Conservation (phyloP, 139 green algal genomes). For the Tetraselmis chui region DNA sequence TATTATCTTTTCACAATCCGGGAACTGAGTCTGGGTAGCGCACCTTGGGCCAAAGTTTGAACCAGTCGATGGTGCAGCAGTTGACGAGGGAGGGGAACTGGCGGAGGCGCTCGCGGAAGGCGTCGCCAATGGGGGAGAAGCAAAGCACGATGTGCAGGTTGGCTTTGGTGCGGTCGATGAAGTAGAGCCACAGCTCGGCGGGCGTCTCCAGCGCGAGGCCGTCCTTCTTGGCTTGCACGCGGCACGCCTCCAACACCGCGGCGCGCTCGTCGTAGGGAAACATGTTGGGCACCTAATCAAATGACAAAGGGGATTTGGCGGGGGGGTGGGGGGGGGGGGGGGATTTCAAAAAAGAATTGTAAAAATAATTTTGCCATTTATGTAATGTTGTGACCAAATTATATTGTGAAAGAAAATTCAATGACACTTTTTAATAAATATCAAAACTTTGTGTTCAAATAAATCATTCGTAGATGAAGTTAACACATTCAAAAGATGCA, state of each 20-base stretch:
- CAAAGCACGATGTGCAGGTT: conserved; percentile 70
- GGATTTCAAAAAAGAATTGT: conserved; percentile 26
- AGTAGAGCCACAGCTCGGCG: conserved; percentile 41
- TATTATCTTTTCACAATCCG: background rate
- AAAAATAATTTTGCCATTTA: no score
- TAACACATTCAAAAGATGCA: no score
- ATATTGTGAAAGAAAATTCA: no score
- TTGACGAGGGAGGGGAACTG: conserved; percentile 47
- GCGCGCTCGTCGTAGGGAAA: conserved; percentile 66
- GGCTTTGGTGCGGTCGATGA: conserved; percentile 41
- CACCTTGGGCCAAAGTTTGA: conserved; percentile 29
- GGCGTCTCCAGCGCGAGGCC: conserved; percentile 32
- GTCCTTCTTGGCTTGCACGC: conserved; percentile 17
- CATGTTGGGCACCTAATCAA: conserved; percentile 43
- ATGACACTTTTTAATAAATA: no score
- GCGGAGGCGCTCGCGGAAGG: conserved; percentile 62
- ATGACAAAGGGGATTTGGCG: background rate
- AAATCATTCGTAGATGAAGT: no score
- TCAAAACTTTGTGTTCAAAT: no score
- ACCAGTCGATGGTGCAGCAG: conserved; percentile 43
- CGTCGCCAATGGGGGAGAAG: conserved; percentile 60
- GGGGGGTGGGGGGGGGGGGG: no score
- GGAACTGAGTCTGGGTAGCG: background rate
- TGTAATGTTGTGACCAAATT: no score
- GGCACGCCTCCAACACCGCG: conserved; percentile 40